Evolutionary conservation across 371 early-diverging fungal species (phyloP).

Genomic region (Saksenaea oblongispora): DNA sequence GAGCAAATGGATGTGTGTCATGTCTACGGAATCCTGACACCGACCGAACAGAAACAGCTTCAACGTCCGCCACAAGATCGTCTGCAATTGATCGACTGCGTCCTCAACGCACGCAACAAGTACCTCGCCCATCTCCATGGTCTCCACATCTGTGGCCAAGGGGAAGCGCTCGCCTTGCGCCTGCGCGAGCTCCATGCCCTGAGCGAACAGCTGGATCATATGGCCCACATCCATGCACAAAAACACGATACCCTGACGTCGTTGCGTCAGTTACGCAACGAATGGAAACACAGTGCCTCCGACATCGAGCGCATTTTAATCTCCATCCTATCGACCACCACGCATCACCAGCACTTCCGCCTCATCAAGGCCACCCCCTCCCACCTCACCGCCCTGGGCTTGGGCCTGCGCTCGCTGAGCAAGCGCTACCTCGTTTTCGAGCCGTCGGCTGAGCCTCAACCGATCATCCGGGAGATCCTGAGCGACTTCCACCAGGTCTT

Average conservation of each 20-base stretch:
- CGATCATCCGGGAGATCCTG: conserved; percentile 19
- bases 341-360: conserved; percentile 13
- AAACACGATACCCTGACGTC: conserved; percentile 21
- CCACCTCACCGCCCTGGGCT: not conserved
- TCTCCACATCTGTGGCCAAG: conserved; percentile 17
- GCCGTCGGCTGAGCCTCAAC: conserved; percentile 9
- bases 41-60: not conserved
- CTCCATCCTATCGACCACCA: conserved; percentile 24
- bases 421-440: not conserved
- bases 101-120: conserved; percentile 16
- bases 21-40: not conserved
- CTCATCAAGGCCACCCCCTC: conserved; percentile 15
- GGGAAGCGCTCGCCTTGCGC: conserved; percentile 10
- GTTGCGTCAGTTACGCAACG: conserved; percentile 23
- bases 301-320: not conserved
- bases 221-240: conserved; percentile 29
- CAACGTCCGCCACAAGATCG: not conserved
- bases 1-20: not conserved
- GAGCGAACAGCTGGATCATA: conserved; percentile 20
- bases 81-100: not conserved
- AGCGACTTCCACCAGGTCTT: conserved; percentile 31
- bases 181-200: conserved; percentile 21
- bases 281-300: conserved; percentile 28
- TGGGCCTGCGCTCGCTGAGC: conserved; percentile 13
- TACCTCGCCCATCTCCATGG: conserved; percentile 18